phyloP scores from a whole-genome alignment of 192 early-diverging fungal species.

The Linnemannia exigua region DNA sequence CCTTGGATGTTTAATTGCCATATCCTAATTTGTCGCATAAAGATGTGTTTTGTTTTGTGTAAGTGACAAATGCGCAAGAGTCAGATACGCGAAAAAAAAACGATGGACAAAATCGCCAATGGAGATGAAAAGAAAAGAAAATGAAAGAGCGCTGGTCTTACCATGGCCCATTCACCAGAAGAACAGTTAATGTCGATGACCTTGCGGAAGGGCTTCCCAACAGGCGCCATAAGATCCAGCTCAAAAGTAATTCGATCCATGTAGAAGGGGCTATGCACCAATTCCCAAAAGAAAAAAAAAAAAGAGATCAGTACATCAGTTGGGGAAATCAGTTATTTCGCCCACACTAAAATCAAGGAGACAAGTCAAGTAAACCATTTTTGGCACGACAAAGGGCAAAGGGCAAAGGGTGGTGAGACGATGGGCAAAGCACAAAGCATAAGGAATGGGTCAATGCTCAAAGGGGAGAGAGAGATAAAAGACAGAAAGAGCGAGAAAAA shows the following conservation, averaged over 20 bases:
- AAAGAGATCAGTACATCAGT: not conserved
- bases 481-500: not conserved
- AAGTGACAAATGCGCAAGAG: no score
- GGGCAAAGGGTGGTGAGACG: no score
- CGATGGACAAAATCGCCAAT: not conserved
- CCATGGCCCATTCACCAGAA: conserved; percentile 53
- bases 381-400: not conserved
- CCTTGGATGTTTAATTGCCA: conserved; percentile 37
- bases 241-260: conserved; percentile 49
- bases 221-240: conserved; percentile 44
- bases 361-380: not conserved
- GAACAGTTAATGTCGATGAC: conserved; percentile 51
- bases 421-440: no score
- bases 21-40: conserved; percentile 29
- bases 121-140: not conserved
- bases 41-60: not conserved
- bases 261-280: conserved; percentile 30
- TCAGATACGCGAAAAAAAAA: not conserved
- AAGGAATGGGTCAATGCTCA: no score
- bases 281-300: not conserved
- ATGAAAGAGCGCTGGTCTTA: conserved; percentile 7
- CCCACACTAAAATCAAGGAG: conserved; percentile 2
- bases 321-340: not conserved
- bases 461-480: not conserved
- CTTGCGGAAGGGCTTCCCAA: conserved; percentile 40